phyloP scores from a whole-genome alignment of 352 stramenopile genomes.

The Globisporangium recalcitrans region DNA sequence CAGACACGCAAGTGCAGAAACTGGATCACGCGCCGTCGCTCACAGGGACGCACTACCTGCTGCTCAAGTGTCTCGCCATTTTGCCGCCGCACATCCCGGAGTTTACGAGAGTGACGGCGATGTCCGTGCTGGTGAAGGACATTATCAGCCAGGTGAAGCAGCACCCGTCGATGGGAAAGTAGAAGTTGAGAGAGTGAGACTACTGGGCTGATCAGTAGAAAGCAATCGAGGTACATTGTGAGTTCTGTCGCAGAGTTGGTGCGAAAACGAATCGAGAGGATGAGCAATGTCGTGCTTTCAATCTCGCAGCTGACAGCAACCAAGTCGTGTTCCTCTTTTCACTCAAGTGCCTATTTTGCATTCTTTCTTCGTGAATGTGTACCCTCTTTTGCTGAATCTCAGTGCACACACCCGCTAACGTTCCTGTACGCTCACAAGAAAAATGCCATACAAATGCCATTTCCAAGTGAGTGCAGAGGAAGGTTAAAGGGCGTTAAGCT shows the following conservation, averaged over 20 bases:
- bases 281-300: neutral
- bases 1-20: constrained; percentile 56
- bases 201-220: too few relatives aligned
- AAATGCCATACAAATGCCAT: neutral
- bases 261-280: neutral
- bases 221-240: neutral
- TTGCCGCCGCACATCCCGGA: constrained; percentile 41
- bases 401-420: neutral
- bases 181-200: constrained; percentile 1
- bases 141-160: constrained; percentile 69
- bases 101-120: constrained; percentile 65
- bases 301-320: too few relatives aligned
- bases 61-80: constrained; percentile 58
- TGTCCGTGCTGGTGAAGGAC: constrained; percentile 81
- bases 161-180: constrained; percentile 16
- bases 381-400: neutral
- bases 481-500: neutral
- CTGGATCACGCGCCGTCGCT: constrained; percentile 70
- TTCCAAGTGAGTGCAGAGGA: neutral
- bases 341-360: neutral
- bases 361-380: neutral
- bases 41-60: constrained; percentile 64
- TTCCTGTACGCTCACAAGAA: neutral
- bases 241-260: too few relatives aligned
- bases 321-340: neutral